These are phyloP conservation scores for Blastobotrys parvus DNA, from an alignment of 805 yeast genomes.

Conservation along the genomic window DNA sequence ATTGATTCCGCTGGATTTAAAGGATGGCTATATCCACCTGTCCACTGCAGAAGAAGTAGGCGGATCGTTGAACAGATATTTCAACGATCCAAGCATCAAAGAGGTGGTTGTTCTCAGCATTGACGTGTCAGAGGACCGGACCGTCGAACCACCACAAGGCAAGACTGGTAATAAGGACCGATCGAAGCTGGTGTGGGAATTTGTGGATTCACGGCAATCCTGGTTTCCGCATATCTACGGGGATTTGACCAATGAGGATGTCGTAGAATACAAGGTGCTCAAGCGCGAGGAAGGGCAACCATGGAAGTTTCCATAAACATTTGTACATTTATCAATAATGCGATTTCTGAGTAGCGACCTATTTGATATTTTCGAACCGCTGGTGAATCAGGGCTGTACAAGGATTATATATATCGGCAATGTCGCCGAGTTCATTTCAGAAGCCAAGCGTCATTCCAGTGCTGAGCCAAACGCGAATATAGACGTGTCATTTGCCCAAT, in stretches of 20 bases:
- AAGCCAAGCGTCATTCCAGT: too few species aligned
- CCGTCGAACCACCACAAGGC: slow-evolving; percentile 14
- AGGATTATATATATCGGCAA: too few species aligned
- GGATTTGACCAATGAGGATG: slow-evolving; percentile 18
- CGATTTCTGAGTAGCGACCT: too few species aligned
- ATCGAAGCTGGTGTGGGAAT: slow-evolving; percentile 20
- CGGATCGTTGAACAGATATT: slow-evolving; percentile 19
- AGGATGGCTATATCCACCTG: slow-evolving; percentile 24
- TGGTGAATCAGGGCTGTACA: too few species aligned
- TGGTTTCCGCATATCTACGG: slow-evolving; percentile 24
- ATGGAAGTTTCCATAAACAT: slow-evolving; percentile 9
- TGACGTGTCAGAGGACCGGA: slow-evolving; percentile 16
- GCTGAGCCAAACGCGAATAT: too few species aligned
- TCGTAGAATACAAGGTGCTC: slow-evolving; percentile 10
- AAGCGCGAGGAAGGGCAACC: slow-evolving; percentile 1
- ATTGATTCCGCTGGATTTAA: slow-evolving; percentile 17
- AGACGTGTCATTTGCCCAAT: too few species aligned
- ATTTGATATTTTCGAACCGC: too few species aligned
- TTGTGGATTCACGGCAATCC: slow-evolving; percentile 16
- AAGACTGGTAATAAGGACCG: slow-evolving; percentile 18
- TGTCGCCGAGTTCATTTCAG: too few species aligned
- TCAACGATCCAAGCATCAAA: slow-evolving; percentile 8
- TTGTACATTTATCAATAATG: too few species aligned
- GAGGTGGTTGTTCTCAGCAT: slow-evolving; percentile 17
- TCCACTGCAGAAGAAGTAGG: slow-evolving; percentile 19